These are phyloP conservation scores for Monosiga brevicollis DNA, from an alignment of 78 protist genomes.

Conservation along the genomic window DNA sequence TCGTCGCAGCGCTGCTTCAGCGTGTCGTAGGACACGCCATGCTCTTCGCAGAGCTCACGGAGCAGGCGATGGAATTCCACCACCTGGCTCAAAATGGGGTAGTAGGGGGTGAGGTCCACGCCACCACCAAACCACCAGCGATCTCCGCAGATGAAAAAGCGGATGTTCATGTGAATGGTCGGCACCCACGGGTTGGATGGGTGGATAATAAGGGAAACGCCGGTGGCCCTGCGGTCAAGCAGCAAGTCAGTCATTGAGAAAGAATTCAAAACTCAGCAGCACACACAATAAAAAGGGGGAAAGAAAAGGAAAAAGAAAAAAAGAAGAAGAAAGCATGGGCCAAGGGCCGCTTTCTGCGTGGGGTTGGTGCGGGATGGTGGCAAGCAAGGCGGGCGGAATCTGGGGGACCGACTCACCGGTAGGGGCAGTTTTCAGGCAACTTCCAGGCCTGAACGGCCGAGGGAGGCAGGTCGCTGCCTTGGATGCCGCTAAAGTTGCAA, in stretches of 20 bases:
- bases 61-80: slow-evolving; percentile 16
- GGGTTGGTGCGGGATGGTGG: too few relatives aligned
- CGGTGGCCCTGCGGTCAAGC: too few relatives aligned
- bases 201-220: slow-evolving; percentile 32
- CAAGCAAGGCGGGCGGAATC: too few relatives aligned
- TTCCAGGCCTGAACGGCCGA: background rate
- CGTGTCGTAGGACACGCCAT: slow-evolving; percentile 3
- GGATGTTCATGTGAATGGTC: slow-evolving; percentile 41
- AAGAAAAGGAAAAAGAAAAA: too few relatives aligned
- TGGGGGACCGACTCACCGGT: too few relatives aligned
- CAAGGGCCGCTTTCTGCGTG: too few relatives aligned
- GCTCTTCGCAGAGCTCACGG: slow-evolving; percentile 6
- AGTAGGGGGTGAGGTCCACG: slow-evolving; percentile 36
- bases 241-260: too few relatives aligned
- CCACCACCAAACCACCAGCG: slow-evolving; percentile 62
- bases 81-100: slow-evolving; percentile 9
- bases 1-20: slow-evolving; percentile 34
- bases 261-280: too few relatives aligned
- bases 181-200: slow-evolving; percentile 39
- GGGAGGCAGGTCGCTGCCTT: background rate
- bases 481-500: background rate
- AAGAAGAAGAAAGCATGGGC: too few relatives aligned
- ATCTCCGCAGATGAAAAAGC: slow-evolving; percentile 25
- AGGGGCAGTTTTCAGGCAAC: background rate
- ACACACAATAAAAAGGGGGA: too few relatives aligned